Conservation (phyloP, 2,329 filamentous ascomycete species). For the Colletotrichum tropicicola region DNA sequence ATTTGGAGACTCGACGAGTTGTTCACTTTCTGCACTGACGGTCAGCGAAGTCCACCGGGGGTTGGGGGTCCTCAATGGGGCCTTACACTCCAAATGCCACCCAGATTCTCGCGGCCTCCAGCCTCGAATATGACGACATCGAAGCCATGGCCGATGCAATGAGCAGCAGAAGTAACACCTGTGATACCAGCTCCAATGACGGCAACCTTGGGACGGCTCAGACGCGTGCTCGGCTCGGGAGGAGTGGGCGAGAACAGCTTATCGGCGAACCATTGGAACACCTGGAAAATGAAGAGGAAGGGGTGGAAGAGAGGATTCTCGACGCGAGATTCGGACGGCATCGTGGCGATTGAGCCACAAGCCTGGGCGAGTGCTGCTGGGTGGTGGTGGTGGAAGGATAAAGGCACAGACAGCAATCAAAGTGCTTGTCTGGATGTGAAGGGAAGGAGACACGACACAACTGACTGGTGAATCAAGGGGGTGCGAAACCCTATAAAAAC, state of each 20-base stretch:
- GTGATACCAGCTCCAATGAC: conserved; percentile 78
- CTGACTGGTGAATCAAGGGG: background rate
- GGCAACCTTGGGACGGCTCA: conserved; percentile 73
- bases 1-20: conserved; percentile 85
- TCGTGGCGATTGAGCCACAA: conserved; percentile 31
- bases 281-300: conserved; percentile 69
- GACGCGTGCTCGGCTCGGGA: conserved; percentile 64
- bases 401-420: background rate
- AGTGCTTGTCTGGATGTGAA: background rate
- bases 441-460: background rate
- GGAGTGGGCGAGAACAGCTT: conserved; percentile 75
- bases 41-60: conserved; percentile 10
- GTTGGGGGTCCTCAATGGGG: background rate
- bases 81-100: conserved; percentile 82
- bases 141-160: conserved; percentile 87
- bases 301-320: conserved; percentile 58
- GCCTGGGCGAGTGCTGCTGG: background rate
- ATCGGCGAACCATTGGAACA: conserved; percentile 71
- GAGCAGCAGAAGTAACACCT: conserved; percentile 80
- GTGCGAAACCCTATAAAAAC: conserved; percentile 1
- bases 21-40: conserved; percentile 72
- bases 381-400: background rate
- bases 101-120: conserved; percentile 70
- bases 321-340: conserved; percentile 42
- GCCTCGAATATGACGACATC: conserved; percentile 84